Base-by-base conservation (phyloP, 2,329 filamentous ascomycete genomes). In the Raffaelea arxii region DNA sequence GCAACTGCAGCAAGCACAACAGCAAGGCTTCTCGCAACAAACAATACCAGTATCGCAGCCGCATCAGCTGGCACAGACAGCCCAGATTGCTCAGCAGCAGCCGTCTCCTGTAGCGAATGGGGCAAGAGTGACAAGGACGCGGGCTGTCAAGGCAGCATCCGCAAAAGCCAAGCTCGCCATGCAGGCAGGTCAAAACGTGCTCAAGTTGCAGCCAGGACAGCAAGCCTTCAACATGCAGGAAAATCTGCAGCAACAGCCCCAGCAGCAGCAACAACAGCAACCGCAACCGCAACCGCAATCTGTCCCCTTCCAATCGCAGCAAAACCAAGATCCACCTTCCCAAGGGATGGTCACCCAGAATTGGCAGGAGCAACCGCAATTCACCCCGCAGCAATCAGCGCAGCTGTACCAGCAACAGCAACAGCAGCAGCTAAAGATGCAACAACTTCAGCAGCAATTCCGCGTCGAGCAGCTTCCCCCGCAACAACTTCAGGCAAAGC, bases 1-100 rank as follows among this genome's bases (percentile, higher is more conserved):
- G 21, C 54, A 51, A 18, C 54, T 41, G 11, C 59, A 59, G 21
- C 55, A 55, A 39, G 54, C 54, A 11, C 53, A 52, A 12, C 60
- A 54, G 53, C 46, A 53, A 16, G n/a, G n/a, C n/a, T n/a, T n/a
- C n/a, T n/a, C n/a, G n/a, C n/a, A n/a, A n/a, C n/a, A n/a, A n/a
- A n/a, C n/a, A n/a, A n/a, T n/a, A n/a, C n/a, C n/a, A n/a, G n/a
- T n/a, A n/a, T n/a, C n/a, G n/a, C n/a, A n/a, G n/a, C n/a, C n/a
- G n/a, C n/a, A n/a, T n/a, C n/a, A n/a, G n/a, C n/a, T n/a, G n/a
- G n/a, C n/a, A n/a, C n/a, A n/a, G n/a, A n/a, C n/a, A n/a, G n/a
- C n/a, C n/a, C n/a, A n/a, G n/a, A n/a, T n/a, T n/a, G n/a, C n/a
- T n/a, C n/a, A n/a, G n/a, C n/a, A n/a, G n/a, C n/a, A n/a, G n/a